Evolutionary conservation across 768 basidiomycete genomes (phyloP).

Genomic region (Tylopilus felleus): DNA sequence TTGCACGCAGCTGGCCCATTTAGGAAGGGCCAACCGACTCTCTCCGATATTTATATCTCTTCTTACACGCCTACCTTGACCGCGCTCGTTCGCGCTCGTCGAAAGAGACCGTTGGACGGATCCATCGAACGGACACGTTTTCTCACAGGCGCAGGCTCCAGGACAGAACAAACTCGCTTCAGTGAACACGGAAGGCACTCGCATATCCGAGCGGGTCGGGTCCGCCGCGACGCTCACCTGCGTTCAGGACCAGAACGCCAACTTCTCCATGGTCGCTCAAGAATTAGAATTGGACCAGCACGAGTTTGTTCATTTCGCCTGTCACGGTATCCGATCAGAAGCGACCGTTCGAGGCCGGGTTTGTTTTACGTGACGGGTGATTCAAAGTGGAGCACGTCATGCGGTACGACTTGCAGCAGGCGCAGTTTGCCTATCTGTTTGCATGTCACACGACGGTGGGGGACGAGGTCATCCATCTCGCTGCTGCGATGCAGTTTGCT

Average conservation of each 20-base stretch:
- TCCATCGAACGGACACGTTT: neutral
- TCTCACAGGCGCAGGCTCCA: neutral
- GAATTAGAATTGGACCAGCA: neutral
- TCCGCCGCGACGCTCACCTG: neutral
- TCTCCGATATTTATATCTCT: neutral
- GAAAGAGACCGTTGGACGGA: neutral
- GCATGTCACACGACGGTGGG: neutral
- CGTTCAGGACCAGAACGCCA: neutral
- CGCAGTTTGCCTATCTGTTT: conserved; percentile 3
- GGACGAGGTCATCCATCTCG: neutral
- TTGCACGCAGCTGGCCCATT: neutral
- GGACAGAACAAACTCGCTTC: neutral
- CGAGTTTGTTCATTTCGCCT: conserved; percentile 13
- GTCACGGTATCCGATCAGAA: conserved; percentile 14
- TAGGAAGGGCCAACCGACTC: neutral
- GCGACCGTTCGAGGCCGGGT: neutral
- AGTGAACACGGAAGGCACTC: neutral
- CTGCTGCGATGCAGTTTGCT: neutral
- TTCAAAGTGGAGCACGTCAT: neutral
- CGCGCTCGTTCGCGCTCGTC: neutral
- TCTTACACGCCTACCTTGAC: conserved; percentile 1
- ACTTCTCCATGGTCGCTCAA: neutral
- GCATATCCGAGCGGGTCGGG: neutral
- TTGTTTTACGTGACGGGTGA: neutral
- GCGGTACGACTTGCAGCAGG: neutral